Evolutionary conservation across 345 rosid species (phyloP), one percentile per base, ranked within the genome.

Genomic region (Sonneratia caseolaris): DNA sequence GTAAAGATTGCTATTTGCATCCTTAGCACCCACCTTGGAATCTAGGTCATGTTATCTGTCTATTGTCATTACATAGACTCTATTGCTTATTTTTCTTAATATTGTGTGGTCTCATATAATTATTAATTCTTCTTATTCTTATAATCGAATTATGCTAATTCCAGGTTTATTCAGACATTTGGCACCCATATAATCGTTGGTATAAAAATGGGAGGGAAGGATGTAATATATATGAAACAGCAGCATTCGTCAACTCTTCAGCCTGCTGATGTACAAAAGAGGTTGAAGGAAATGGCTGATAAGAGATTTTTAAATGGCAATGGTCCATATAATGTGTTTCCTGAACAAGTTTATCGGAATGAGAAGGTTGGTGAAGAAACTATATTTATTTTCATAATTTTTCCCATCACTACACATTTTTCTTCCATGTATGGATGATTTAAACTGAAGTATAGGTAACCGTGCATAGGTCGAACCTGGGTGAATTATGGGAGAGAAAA

Each of bases 181-280:
- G 98, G 98, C 42, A 93, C 98, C 7, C 98, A 93, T 85, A 80
- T 93, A 66, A 82, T 91, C 72, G 91, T 88, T 80, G 90, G 97
- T 71, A 84, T 93, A 68, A 91, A 91, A 83, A 91, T 91, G 96
- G 98, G 98, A 76, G 98, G 96, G 68, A 91, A 91, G 83, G 97
- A 91, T 80, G 98, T 94, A 51, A 82, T 94, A 76, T 90, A 85
- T 75, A 77, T 90, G 65, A 91, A 94, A 72, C 96, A 94, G 72
- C 93, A 81, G 70, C 93, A 94, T 78, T 85, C 97, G 3, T 88
- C 98, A 57, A 75, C 69, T 73, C 88, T 90, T 66, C 92, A 82
- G 73, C 88, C 92, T 66, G 88, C 85, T 77, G 96, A 90, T 73
- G 75, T 91, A 61, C 97, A 94, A 73, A 86, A 83, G 82, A 83